phyloP scores from a whole-genome alignment of 306 rosid species.

The Geum urbanum region DNA sequence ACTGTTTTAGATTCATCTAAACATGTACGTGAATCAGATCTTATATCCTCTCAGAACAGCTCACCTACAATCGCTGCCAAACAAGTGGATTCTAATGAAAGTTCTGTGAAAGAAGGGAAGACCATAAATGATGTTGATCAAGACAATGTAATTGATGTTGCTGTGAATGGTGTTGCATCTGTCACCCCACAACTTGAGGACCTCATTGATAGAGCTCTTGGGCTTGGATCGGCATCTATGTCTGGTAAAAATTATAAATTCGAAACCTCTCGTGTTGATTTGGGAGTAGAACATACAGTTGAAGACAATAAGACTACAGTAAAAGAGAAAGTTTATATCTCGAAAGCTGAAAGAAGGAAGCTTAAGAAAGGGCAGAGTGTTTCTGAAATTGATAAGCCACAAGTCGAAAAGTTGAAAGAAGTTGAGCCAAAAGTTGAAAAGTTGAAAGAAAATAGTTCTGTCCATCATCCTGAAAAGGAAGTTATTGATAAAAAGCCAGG shows the following conservation, averaged over 20 bases:
- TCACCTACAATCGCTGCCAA: conserved; percentile 24
- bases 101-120: conserved; percentile 29
- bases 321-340: conserved; percentile 77
- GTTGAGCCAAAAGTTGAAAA: conserved; percentile 42
- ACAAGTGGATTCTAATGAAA: conserved; percentile 33
- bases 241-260: conserved; percentile 42
- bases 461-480: conserved; percentile 43
- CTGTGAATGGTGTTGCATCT: conserved; percentile 42
- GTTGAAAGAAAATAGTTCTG: conserved; percentile 36
- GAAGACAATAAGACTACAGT: conserved; percentile 51
- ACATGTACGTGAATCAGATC: conserved; percentile 24
- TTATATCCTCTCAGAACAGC: conserved; percentile 32
- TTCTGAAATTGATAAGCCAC: conserved; percentile 43
- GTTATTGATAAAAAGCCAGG: conserved; percentile 45
- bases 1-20: conserved; percentile 31
- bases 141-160: conserved; percentile 35
- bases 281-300: conserved; percentile 32
- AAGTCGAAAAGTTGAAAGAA: conserved; percentile 38
- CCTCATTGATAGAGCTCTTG: conserved; percentile 87
- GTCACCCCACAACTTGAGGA: conserved; percentile 81
- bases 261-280: conserved; percentile 50
- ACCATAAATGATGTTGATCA: conserved; percentile 28
- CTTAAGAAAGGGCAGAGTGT: conserved; percentile 70
- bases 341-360: conserved; percentile 92
- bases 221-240: conserved; percentile 70